Percentiles rank a stretch among this genome's conserved stretches.
Conservation (phyloP, 306 rosid genomes). For the Castanospermum australe region DNA sequence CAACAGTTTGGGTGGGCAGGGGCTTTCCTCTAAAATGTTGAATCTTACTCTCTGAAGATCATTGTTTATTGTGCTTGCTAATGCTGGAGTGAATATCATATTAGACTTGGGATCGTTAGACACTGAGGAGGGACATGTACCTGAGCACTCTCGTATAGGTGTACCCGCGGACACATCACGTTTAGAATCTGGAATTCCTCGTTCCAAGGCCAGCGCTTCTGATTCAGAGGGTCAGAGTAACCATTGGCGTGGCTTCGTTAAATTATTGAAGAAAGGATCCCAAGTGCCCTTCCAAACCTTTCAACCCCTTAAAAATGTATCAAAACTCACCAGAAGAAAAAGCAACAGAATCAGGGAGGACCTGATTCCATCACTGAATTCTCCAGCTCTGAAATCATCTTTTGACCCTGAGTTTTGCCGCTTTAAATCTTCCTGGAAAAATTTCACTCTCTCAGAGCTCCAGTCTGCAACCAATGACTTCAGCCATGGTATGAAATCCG, state of each 20-base stretch:
- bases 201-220: conserved; percentile 68
- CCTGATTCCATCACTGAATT: conserved; percentile 46
- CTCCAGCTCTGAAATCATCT: conserved; percentile 43
- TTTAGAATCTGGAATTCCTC: conserved; percentile 49
- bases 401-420: conserved; percentile 50
- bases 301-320: conserved; percentile 53
- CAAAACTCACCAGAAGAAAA: conserved; percentile 71
- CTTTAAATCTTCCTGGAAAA: conserved; percentile 88
- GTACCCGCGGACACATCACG: conserved; percentile 32
- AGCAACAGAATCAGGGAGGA: conserved; percentile 74
- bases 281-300: conserved; percentile 55
- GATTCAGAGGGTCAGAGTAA: conserved; percentile 47
- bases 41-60: neutral
- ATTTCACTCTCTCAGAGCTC: conserved; percentile 63
- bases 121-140: conserved; percentile 36
- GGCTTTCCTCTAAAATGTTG: neutral
- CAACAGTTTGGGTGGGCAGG: neutral
- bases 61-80: conserved; percentile 13
- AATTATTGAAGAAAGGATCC: conserved; percentile 64
- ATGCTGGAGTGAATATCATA: conserved; percentile 18
- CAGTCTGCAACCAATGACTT: conserved; percentile 73
- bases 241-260: conserved; percentile 69
- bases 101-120: conserved; percentile 52
- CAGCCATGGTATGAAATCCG: conserved; percentile 54
- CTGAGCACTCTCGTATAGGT: conserved; percentile 39